Base-by-base conservation (phyloP, 2,329 filamentous ascomycete genomes). In the Botrytis squamosa region DNA sequence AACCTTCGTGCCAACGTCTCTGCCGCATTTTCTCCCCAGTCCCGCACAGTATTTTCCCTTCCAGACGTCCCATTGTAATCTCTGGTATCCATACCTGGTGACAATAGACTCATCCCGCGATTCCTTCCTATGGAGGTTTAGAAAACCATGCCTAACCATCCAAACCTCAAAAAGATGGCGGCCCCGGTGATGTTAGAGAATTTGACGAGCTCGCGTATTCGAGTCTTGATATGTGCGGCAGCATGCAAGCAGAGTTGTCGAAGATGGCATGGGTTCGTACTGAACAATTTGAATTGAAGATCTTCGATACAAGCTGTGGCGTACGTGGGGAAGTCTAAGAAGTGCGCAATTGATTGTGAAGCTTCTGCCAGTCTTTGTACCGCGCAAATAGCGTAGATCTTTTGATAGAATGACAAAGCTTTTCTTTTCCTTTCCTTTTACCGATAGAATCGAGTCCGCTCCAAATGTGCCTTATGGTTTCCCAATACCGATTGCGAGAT, bases 51-150 rank as follows among this genome's bases (percentile, higher is more conserved):
- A 77, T 74, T 75, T 64, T 80, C 82, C 80, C 77, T 78, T 66
- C 75, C 77, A 64, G 76, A 66, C 36, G 73, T 70, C 77, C 81
- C 81, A 79, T 81, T 81, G 77, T 81, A 82, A 75, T 81, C 79
- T 77, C 81, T 83, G 80, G 82, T 83, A 78, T 86, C 85, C 85
- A 86, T 86, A 77, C 83, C 83, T 77, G 82, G 81, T 75, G 84
- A 82, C 77, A 83, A 80, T 71, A 82, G 79, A 80, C 82, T 85
- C 83, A 85, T 84, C 60, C 70, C 76, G 22, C 77, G 76, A 74
- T 77, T 75, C 69, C 73, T 77, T 72, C 73, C 74, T 77, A 79
- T 80, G 67, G 76, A 78, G 77, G 69, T 68, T 62, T 67, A 74
- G 68, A 76, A 78, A 79, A 73, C 73, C 76, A 75, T 68, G 59